phyloP scores from a whole-genome alignment of 2,329 filamentous ascomycete genomes.

The Aspergillus pseudoviridinutans region DNA sequence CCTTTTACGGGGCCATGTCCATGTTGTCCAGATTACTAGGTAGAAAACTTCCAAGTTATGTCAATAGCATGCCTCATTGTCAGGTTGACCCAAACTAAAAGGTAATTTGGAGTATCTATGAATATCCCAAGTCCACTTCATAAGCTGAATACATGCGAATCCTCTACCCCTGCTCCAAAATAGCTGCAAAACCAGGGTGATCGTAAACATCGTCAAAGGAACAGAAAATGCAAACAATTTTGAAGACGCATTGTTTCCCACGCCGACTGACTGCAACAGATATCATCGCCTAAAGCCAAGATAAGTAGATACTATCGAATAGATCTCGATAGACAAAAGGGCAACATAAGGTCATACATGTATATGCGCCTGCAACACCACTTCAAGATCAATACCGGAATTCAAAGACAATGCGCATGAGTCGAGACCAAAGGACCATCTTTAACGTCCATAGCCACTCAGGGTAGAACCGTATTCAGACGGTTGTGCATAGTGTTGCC shows the following conservation, averaged over 20 bases:
- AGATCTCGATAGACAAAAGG: slow-evolving; percentile 2
- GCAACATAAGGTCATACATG: slow-evolving; percentile 17
- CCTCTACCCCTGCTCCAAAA: not conserved
- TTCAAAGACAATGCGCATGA: slow-evolving; percentile 6
- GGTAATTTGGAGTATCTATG: not conserved
- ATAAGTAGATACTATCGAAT: not conserved
- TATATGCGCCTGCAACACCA: slow-evolving; percentile 30
- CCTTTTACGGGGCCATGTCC: not conserved
- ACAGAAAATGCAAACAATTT: not conserved
- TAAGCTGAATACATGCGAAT: not conserved
- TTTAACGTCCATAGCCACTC: slow-evolving; percentile 13
- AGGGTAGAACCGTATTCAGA: slow-evolving; percentile 12
- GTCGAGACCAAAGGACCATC: not conserved
- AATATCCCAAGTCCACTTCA: not conserved
- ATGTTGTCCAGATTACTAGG: not conserved
- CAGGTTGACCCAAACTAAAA: not conserved
- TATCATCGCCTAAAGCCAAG: not conserved
- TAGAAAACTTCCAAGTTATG: not conserved
- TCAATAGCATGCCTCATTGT: not conserved
- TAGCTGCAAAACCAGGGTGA: not conserved
- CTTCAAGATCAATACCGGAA: slow-evolving; percentile 27
- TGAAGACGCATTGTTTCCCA: not conserved
- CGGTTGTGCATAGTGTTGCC: slow-evolving; percentile 27
- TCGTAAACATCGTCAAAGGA: not conserved
- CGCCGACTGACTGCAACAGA: not conserved